phyloP scores from a whole-genome alignment of 2,329 filamentous ascomycete genomes.

The Penicillium vulpinum region DNA sequence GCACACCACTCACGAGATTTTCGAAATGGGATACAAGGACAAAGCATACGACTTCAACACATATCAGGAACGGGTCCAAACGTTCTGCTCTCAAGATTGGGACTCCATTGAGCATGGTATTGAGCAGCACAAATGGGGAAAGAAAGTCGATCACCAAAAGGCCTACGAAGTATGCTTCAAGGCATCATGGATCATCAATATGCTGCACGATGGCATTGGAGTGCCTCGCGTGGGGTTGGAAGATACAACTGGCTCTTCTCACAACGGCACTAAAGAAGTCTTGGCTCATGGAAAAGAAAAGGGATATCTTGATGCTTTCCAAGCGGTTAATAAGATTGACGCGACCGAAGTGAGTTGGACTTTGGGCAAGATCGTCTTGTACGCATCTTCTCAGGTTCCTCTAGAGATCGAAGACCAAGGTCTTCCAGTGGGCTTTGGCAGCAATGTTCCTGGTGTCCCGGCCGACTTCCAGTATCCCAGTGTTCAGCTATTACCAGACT shows the following conservation, averaged over 20 bases:
- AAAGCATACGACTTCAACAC: slow-evolving; percentile 86
- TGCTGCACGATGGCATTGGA: slow-evolving; percentile 93
- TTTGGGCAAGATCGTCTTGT: slow-evolving; percentile 91
- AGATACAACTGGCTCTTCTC: slow-evolving; percentile 51
- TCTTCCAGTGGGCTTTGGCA: slow-evolving; percentile 88
- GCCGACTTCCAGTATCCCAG: slow-evolving; percentile 78
- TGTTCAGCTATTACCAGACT: slow-evolving; percentile 37
- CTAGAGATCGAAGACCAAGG: slow-evolving; percentile 57
- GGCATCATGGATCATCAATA: slow-evolving; percentile 94
- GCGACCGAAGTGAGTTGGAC: slow-evolving; percentile 96
- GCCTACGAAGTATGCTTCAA: slow-evolving; percentile 95
- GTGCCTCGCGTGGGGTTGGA: slow-evolving; percentile 84
- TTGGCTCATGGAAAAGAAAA: slow-evolving; percentile 68
- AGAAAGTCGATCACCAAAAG: slow-evolving; percentile 70
- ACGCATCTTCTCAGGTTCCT: slow-evolving; percentile 84
- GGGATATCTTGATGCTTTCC: slow-evolving; percentile 81
- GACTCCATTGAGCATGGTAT: slow-evolving; percentile 68
- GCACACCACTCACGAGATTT: slow-evolving; percentile 96
- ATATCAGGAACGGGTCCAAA: slow-evolving; percentile 80
- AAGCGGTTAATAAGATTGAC: slow-evolving; percentile 88
- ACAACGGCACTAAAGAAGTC: slow-evolving; percentile 72
- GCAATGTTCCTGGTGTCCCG: slow-evolving; percentile 69
- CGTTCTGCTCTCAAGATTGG: slow-evolving; percentile 88
- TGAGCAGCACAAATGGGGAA: slow-evolving; percentile 66
- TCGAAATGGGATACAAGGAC: slow-evolving; percentile 71